phyloP scores from a whole-genome alignment of 2,329 filamentous ascomycete species.

The Aspergillus arachidicola region DNA sequence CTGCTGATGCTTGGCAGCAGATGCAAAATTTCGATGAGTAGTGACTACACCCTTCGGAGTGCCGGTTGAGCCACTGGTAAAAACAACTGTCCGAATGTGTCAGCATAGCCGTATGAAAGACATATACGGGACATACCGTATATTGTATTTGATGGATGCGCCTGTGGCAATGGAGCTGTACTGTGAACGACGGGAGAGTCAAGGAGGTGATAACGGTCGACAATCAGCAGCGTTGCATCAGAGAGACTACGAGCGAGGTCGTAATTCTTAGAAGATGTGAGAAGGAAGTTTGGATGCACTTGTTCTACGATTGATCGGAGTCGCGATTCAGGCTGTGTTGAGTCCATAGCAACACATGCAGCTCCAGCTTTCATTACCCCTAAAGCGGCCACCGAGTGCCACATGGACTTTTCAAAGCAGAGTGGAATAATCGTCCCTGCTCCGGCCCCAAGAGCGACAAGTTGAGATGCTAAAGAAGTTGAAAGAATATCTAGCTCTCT shows the following conservation, averaged over 20 bases:
- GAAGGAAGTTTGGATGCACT: neutral
- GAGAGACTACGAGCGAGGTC: neutral
- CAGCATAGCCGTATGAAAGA: neutral
- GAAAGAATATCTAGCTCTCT: constrained; percentile 32
- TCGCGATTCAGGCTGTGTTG: neutral
- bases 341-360: constrained; percentile 45
- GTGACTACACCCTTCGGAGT: constrained; percentile 61
- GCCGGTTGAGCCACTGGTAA: constrained; percentile 55
- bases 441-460: constrained; percentile 33
- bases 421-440: constrained; percentile 26
- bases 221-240: neutral
- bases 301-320: neutral
- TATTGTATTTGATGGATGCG: neutral
- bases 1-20: neutral
- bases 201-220: neutral
- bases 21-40: constrained; percentile 47
- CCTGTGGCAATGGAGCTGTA: neutral
- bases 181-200: neutral
- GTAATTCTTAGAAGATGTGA: neutral
- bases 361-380: constrained; percentile 33
- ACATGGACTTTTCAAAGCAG: constrained; percentile 35
- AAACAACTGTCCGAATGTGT: constrained; percentile 23
- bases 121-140: neutral
- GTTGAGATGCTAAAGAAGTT: constrained; percentile 29
- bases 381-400: constrained; percentile 29